Percentiles rank a stretch among this genome's conserved stretches.
Evolutionary conservation across 495 filamentous ascomycete genomes (phyloP).

Genomic region (Aspergillus campestris): DNA sequence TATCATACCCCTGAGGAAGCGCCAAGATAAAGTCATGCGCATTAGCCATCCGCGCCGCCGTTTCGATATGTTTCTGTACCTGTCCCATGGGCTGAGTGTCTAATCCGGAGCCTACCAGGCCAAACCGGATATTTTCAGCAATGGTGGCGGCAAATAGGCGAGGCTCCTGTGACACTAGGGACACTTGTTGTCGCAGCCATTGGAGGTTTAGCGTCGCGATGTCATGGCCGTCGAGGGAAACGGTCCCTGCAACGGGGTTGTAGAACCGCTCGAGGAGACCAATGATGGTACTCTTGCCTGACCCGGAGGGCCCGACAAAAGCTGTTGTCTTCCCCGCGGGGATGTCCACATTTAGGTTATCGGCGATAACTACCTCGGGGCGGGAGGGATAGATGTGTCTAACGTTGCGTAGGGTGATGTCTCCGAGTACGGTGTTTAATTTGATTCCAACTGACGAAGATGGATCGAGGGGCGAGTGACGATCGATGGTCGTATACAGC

Average conservation of each 20-base stretch:
- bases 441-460: constrained; percentile 57
- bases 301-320: constrained; percentile 79
- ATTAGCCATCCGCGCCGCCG: constrained; percentile 83
- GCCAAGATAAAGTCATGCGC: constrained; percentile 80
- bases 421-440: constrained; percentile 61
- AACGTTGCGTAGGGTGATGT: constrained; percentile 69
- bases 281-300: constrained; percentile 86
- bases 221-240: constrained; percentile 77
- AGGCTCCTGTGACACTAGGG: constrained; percentile 78
- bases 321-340: constrained; percentile 83
- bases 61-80: constrained; percentile 56
- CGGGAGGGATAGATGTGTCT: constrained; percentile 92
- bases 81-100: constrained; percentile 54
- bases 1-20: constrained; percentile 83
- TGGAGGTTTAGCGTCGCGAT: constrained; percentile 72
- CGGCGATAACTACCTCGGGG: constrained; percentile 78
- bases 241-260: constrained; percentile 70
- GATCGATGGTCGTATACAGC: constrained; percentile 88
- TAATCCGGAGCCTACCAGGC: constrained; percentile 74
- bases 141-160: constrained; percentile 71
- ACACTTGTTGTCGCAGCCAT: constrained; percentile 86
- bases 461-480: constrained; percentile 75
- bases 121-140: constrained; percentile 78
- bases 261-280: constrained; percentile 92
- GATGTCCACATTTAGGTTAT: constrained; percentile 66